Percentiles rank a stretch among this genome's conserved stretches.
phyloP scores from a whole-genome alignment of 345 rosid genomes.

The Reutealis trisperma region DNA sequence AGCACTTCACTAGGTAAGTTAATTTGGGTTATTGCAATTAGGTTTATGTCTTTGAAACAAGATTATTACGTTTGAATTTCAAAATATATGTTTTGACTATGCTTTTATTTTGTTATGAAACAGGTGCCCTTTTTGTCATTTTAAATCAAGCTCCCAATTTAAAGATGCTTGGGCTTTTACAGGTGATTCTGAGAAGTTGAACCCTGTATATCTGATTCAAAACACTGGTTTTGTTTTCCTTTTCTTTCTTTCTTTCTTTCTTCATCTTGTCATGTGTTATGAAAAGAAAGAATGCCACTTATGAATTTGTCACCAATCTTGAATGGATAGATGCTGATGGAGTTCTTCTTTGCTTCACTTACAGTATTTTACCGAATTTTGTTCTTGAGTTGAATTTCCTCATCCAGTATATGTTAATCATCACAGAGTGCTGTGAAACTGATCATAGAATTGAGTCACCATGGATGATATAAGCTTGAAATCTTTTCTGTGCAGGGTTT shows the following conservation, averaged over 20 bases:
- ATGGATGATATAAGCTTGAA: not conserved
- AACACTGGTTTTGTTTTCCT: slow-evolving; percentile 3
- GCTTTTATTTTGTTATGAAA: slow-evolving; percentile 11
- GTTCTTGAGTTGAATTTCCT: not conserved
- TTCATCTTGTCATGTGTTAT: not conserved
- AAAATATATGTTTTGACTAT: slow-evolving; percentile 6
- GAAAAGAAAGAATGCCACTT: not conserved
- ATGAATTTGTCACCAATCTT: not conserved
- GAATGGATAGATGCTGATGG: not conserved
- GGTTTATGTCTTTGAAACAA: not conserved
- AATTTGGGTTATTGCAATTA: not conserved
- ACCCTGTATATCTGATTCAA: slow-evolving; percentile 12
- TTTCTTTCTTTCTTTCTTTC: not conserved
- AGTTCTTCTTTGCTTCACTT: not conserved
- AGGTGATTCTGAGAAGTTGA: slow-evolving; percentile 46
- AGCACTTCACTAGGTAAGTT: slow-evolving; percentile 69
- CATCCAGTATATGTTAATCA: not conserved
- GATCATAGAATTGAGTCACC: slow-evolving; percentile 12
- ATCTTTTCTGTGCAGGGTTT: slow-evolving; percentile 63
- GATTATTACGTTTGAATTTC: not conserved
- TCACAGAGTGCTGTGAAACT: not conserved
- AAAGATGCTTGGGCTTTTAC: slow-evolving; percentile 96
- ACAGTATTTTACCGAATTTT: not conserved
- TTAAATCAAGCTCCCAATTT: slow-evolving; percentile 78
- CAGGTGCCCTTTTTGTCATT: slow-evolving; percentile 88